Evolutionary conservation across 2,329 filamentous ascomycete species (phyloP).

Genomic region (Cryphonectria carpinicola): DNA sequence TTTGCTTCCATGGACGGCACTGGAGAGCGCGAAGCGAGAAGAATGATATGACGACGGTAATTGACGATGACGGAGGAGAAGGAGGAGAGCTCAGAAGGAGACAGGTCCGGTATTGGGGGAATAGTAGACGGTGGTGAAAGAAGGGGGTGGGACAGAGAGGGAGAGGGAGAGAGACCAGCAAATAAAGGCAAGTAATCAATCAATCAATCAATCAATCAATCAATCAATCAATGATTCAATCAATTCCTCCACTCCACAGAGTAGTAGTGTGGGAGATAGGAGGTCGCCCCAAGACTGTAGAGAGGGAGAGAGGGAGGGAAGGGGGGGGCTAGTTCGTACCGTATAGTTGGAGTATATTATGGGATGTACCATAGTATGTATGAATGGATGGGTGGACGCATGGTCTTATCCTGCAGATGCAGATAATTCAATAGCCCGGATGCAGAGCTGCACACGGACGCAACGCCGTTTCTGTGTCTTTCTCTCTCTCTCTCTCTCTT

Average conservation of each 20-base stretch:
- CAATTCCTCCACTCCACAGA: not conserved
- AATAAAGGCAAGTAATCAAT: not conserved
- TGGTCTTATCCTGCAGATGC: slow-evolving; percentile 4
- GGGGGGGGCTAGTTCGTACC: not conserved
- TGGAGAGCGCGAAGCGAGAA: slow-evolving; percentile 8
- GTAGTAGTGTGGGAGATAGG: not conserved
- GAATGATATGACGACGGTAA: not conserved
- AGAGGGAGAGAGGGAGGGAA: not conserved
- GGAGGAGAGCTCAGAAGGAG: not conserved
- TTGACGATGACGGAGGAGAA: not conserved
- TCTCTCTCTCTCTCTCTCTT: not conserved
- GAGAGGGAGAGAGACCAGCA: not conserved
- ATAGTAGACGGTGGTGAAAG: not conserved
- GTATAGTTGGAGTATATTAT: not conserved
- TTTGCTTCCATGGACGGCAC: slow-evolving; percentile 12
- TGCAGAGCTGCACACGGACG: slow-evolving; percentile 16
- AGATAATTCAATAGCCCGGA: slow-evolving; percentile 7
- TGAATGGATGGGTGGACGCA: not conserved
- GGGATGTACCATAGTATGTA: not conserved
- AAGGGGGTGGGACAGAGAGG: not conserved
- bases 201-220: not conserved
- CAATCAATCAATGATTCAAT: not conserved
- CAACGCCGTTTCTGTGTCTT: not conserved
- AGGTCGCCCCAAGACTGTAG: not conserved
- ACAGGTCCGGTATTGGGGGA: not conserved